Evolutionary conservation across 805 yeast genomes (phyloP).

Genomic region (Hanseniaspora mollemarum): DNA sequence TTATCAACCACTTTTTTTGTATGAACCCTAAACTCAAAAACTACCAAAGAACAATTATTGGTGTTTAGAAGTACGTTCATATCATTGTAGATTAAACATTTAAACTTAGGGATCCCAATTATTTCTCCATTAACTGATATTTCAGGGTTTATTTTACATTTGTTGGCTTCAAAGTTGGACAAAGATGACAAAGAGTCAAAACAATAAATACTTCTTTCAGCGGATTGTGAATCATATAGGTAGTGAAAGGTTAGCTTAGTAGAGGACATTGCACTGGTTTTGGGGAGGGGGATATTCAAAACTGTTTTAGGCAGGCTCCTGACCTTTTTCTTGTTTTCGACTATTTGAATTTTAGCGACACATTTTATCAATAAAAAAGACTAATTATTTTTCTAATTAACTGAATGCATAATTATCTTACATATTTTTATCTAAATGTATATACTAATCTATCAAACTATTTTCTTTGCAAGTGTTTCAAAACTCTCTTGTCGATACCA

Average conservation of each 20-base stretch:
- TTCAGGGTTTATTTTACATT: not conserved
- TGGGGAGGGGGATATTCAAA: too few relatives aligned
- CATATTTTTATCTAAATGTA: not conserved
- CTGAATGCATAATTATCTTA: too few relatives aligned
- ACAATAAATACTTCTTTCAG: not conserved
- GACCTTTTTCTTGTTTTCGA: too few relatives aligned
- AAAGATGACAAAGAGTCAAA: not conserved
- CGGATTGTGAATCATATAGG: not conserved
- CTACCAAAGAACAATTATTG: not conserved
- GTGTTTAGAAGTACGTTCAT: not conserved
- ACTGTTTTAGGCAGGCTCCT: too few relatives aligned
- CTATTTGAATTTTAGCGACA: too few relatives aligned
- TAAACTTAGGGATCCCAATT: not conserved
- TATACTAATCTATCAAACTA: not conserved
- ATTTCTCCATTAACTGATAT: not conserved
- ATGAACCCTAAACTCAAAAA: not conserved
- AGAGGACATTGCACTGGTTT: too few relatives aligned
- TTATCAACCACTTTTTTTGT: not conserved
- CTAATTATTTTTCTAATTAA: too few relatives aligned
- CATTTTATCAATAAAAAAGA: too few relatives aligned
- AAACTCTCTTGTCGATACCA: conserved; percentile 27
- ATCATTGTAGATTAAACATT: not conserved
- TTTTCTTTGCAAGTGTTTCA: conserved; percentile 19
- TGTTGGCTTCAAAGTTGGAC: not conserved
- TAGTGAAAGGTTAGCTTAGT: not conserved